Evolutionary conservation across 495 filamentous ascomycete species (phyloP), one percentile per base, ranked within the genome.

Genomic region (Jackrogersella multiformis): DNA sequence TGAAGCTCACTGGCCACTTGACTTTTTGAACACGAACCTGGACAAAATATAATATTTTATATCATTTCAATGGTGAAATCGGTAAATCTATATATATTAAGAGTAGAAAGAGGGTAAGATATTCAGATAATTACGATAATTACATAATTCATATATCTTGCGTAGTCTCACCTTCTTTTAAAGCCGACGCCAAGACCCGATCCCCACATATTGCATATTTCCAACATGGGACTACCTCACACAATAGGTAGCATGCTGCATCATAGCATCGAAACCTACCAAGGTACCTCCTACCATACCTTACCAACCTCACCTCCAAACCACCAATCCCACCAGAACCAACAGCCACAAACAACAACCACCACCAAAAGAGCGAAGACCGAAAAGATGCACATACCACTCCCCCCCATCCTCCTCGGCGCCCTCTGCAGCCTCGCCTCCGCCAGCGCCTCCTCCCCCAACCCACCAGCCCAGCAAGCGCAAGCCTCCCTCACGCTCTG

Each of bases 401-500:
- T 67, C 36, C 44, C 66, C 61, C 48, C 53, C 32, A 41, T 66
- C 65, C 64, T 76, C 56, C 48, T 70, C 2, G 48, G 35, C 64
- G 46, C 44, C 24, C 54, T 55, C 56, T 35, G 54, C 60, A 30
- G 24, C 69, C 16, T 46, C 54, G 30, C 48, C 46, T 28, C 35
- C 26, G 13, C 59, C 49, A 15, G 55, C 41, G 45, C 66, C 45
- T 69, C 62, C 38, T 41, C 56, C 48, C 23, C 45, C 15, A 15
- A 20, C 26, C 10, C n/a, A 26, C 45, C 16, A 32, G 10, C 45
- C 13, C 34, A 9, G 6, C 41, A 49, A 20, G 58, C 21, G 1
- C 66, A 69, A 23, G 68, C 76, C 3, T 69, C 67, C 21, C 6
- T 80, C 4, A 78, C 76, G 20, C 68, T 78, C 63, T 75, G 46